These are phyloP conservation scores for Drechslerella dactyloides DNA, from an alignment of 2,329 filamentous ascomycete species.

Conservation along the genomic window DNA sequence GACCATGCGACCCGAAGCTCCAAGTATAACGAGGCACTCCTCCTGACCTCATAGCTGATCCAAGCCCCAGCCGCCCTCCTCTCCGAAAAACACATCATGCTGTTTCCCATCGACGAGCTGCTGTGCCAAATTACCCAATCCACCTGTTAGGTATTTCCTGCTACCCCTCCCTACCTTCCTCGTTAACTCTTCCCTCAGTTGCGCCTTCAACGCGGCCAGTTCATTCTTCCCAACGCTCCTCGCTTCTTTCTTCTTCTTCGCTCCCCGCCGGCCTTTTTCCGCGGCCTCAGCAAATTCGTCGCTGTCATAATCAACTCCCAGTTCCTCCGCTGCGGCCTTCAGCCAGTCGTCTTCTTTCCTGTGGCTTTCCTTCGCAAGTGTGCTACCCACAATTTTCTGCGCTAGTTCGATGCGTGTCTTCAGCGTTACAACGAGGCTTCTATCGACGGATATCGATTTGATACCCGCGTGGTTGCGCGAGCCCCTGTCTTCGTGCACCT, in stretches of 20 bases:
- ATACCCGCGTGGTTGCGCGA: conserved; percentile 63
- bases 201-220: conserved; percentile 71
- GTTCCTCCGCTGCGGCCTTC: conserved; percentile 81
- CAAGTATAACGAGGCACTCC: not conserved
- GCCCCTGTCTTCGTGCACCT: conserved; percentile 73
- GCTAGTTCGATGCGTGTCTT: conserved; percentile 78
- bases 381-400: conserved; percentile 84
- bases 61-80: conserved; percentile 48
- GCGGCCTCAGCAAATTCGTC: conserved; percentile 75
- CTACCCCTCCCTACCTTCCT: conserved; percentile 66
- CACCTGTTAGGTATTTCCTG: conserved; percentile 45
- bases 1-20: too few relatives aligned
- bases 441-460: conserved; percentile 80
- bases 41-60: conserved; percentile 15
- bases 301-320: conserved; percentile 91
- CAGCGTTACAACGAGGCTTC: conserved; percentile 75
- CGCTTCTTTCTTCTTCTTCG: conserved; percentile 52
- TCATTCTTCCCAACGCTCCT: conserved; percentile 71
- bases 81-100: conserved; percentile 50
- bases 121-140: conserved; percentile 39
- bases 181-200: conserved; percentile 73
- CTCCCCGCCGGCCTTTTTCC: conserved; percentile 71
- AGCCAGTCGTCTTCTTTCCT: conserved; percentile 85
- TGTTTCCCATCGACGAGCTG: conserved; percentile 45
- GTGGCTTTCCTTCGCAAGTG: conserved; percentile 84